Evolutionary conservation across 164 flowering plant species (phyloP), one percentile per base, ranked within the genome.

Genomic region (Buxus sempervirens): DNA sequence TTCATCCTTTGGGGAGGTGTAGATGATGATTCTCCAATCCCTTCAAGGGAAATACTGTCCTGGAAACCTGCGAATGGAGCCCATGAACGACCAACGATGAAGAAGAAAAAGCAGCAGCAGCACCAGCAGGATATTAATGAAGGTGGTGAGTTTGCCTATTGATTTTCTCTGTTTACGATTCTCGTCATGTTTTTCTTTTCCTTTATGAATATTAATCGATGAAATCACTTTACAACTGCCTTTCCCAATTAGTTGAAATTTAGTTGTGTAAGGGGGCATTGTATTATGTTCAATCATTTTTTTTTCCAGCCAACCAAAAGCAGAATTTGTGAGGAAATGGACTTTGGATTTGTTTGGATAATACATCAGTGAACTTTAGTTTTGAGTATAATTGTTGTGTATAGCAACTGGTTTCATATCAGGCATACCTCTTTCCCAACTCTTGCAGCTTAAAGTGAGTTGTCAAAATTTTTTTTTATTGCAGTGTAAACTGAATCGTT

Each of bases 1-100:
- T 64, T 79, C 69, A 80, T 83, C 12, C 83, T 85, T 36, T 83
- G 87, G 87, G 87, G 89, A 16, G 86, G 78, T 22, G 61, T 16
- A 25, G 77, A 78, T 14, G 76, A 72, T 32, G 77, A 75, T 14
- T 54, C 76, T 36, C 72, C 72, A 0, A 28, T 80, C 16, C 85
- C 83, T 64, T 66, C 85, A 21, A 75, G 79, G 57, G 76, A 82
- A 49, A 76, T 84, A 27, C 79, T 86, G 48, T 67, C 78, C 0
- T 82, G 86, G 88, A 83, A 76, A 18, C 83, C 88, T n/a, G 45
- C 7, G 0, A 27, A 28, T 7, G 25, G 10, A 21, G 32, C 20
- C 54, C n/a, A 49, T 22, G 20, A 20, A 20, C 25, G 48, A 55
- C 32, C 55, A 32, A 13, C 21, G 27, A 54, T 38, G 21, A 54